Evolutionary conservation across 2,329 filamentous ascomycete species (phyloP).

Genomic region (Colletotrichum sp.): DNA sequence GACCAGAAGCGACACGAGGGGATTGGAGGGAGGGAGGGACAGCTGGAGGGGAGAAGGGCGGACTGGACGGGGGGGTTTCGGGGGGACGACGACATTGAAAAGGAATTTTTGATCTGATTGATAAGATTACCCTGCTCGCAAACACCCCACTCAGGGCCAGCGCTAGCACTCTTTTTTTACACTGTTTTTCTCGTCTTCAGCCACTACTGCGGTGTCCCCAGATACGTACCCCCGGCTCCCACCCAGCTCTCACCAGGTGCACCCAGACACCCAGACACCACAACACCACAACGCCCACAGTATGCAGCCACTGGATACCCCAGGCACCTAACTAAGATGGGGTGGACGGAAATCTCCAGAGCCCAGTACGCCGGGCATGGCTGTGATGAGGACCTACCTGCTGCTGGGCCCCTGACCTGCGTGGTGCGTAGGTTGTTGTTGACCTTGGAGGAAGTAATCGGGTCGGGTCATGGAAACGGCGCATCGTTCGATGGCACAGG

Average conservation of each 20-base stretch:
- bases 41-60: slow-evolving; percentile 21
- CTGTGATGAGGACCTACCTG: background rate
- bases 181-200: background rate
- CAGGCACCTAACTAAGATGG: too few species aligned
- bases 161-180: background rate
- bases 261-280: background rate
- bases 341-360: background rate
- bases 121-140: slow-evolving; percentile 43
- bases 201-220: background rate
- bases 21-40: slow-evolving; percentile 25
- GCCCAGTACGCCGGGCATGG: background rate
- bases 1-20: slow-evolving; percentile 18
- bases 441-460: background rate
- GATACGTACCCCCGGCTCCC: background rate
- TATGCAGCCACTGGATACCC: background rate
- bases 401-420: background rate
- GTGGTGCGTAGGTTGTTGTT: background rate
- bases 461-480: background rate
- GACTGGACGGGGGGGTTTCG: background rate
- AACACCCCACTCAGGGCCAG: slow-evolving; percentile 11
- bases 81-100: slow-evolving; percentile 3
- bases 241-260: background rate
- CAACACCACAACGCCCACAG: background rate
- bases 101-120: slow-evolving; percentile 44
- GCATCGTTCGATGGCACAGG: slow-evolving; percentile 12